Conservation (phyloP, 208 protist genomes). For the Trypanosoma cruzi region DNA sequence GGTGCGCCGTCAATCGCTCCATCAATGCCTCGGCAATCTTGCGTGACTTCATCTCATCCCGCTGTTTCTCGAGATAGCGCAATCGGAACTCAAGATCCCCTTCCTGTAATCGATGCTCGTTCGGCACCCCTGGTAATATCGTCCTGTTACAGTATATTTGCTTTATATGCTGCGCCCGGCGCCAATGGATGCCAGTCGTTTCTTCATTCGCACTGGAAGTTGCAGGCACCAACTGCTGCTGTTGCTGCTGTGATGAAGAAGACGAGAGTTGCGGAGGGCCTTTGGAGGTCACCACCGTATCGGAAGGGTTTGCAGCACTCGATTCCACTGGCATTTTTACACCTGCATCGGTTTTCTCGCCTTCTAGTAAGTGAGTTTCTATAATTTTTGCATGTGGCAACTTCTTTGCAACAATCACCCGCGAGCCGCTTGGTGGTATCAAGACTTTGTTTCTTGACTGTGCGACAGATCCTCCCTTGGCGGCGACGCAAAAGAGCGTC, state of each 20-base stretch:
- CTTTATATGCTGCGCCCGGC: slow-evolving; percentile 72
- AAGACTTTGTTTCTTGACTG: slow-evolving; percentile 7
- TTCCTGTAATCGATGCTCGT: slow-evolving; percentile 35
- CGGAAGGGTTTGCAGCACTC: background rate
- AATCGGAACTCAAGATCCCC: slow-evolving; percentile 74
- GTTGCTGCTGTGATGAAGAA: background rate
- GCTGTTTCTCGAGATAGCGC: slow-evolving; percentile 79
- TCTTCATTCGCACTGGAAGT: background rate
- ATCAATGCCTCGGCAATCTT: slow-evolving; percentile 74
- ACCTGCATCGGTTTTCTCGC: background rate
- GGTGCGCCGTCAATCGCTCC: slow-evolving; percentile 67
- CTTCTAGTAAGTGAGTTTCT: background rate
- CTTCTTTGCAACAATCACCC: slow-evolving; percentile 74
- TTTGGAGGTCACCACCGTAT: background rate
- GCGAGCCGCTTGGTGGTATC: slow-evolving; percentile 28
- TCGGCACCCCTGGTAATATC: slow-evolving; percentile 49
- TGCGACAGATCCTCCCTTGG: slow-evolving; percentile 13
- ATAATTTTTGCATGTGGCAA: slow-evolving; percentile 60
- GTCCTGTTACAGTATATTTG: slow-evolving; percentile 22
- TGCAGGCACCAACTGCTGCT: slow-evolving; percentile 1
- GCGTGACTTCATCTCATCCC: slow-evolving; percentile 68
- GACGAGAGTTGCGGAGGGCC: background rate
- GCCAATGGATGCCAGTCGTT: slow-evolving; percentile 47
- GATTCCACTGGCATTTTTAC: background rate
- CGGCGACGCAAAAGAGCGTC: slow-evolving; percentile 81